These are phyloP conservation scores for Trichosporon coremiiforme DNA, from an alignment of 1,284 basidiomycete species.

Conservation along the genomic window DNA sequence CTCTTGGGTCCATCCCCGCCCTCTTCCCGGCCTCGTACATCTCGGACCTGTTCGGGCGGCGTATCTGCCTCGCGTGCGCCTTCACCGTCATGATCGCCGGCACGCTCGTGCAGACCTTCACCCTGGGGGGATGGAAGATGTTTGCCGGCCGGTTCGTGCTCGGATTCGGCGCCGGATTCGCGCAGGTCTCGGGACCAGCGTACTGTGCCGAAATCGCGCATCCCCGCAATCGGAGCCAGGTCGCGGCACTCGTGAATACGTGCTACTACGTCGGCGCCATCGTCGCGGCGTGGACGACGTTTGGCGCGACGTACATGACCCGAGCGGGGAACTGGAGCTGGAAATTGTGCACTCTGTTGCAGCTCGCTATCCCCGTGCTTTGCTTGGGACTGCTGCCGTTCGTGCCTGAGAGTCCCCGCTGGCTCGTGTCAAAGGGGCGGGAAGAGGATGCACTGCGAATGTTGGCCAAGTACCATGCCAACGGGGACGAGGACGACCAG, in stretches of 20 bases:
- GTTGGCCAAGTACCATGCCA: conserved; percentile 44
- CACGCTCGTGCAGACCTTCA: conserved; percentile 23
- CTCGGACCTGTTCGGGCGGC: conserved; percentile 18
- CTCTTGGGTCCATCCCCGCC: conserved; percentile 13
- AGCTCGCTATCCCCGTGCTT: conserved; percentile 27
- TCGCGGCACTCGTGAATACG: conserved; percentile 23
- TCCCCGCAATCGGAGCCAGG: conserved; percentile 22
- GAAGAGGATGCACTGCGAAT: conserved; percentile 40
- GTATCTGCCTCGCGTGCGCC: not conserved
- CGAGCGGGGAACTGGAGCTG: conserved; percentile 23
- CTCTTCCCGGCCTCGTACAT: not conserved
- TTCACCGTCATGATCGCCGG: conserved; percentile 7
- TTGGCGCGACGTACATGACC: conserved; percentile 28
- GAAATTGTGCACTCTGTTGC: conserved; percentile 32
- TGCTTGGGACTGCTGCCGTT: conserved; percentile 21
- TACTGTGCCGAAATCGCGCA: conserved; percentile 29
- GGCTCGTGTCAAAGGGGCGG: conserved; percentile 30
- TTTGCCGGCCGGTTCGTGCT: conserved; percentile 21
- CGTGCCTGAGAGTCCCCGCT: conserved; percentile 28
- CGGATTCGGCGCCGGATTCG: conserved; percentile 23
- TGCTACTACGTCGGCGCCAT: conserved; percentile 27
- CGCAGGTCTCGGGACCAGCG: conserved; percentile 10
- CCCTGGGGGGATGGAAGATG: conserved; percentile 20
- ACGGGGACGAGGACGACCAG: conserved; percentile 34
- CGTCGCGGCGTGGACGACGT: conserved; percentile 31